phyloP scores from a whole-genome alignment of 805 yeast species.

The Citeromyces matritensis region DNA sequence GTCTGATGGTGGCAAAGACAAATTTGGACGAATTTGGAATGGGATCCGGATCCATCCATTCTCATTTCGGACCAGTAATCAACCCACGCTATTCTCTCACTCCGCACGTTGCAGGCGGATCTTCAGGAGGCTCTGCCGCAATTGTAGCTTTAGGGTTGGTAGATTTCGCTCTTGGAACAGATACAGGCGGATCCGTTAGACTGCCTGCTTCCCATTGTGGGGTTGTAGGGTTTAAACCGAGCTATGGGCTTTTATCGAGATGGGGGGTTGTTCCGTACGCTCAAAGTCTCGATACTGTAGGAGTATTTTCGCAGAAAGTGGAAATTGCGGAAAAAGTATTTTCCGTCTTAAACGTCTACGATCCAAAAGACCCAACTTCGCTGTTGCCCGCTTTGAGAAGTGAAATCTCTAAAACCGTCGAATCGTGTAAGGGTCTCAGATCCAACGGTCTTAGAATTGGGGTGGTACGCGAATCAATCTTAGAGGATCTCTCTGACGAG shows the following conservation, averaged over 20 bases:
- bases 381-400: constrained; percentile 21
- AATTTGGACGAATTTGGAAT: constrained; percentile 96
- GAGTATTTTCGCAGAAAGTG: constrained; percentile 47
- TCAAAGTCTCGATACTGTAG: constrained; percentile 90
- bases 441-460: constrained; percentile 38
- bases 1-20: constrained; percentile 56
- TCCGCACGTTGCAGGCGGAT: constrained; percentile 59
- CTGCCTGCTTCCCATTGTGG: constrained; percentile 85
- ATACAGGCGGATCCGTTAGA: constrained; percentile 94
- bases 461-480: constrained; percentile 50
- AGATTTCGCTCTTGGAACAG: constrained; percentile 81
- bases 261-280: constrained; percentile 91
- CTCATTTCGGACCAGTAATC: constrained; percentile 38
- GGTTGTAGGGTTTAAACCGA: constrained; percentile 79
- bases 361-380: constrained; percentile 71
- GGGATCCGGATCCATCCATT: constrained; percentile 65
- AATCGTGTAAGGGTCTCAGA: constrained; percentile 3
- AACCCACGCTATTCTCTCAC: constrained; percentile 22
- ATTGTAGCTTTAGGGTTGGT: constrained; percentile 63
- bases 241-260: constrained; percentile 83
- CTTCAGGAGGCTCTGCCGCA: constrained; percentile 94
- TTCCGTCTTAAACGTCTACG: constrained; percentile 39
- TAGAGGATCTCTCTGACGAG: constrained; percentile 33
- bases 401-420: constrained; percentile 5
- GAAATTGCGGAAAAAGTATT: constrained; percentile 31